Conservation (phyloP, 1,284 basidiomycete species). For the Mixia osmundae region DNA sequence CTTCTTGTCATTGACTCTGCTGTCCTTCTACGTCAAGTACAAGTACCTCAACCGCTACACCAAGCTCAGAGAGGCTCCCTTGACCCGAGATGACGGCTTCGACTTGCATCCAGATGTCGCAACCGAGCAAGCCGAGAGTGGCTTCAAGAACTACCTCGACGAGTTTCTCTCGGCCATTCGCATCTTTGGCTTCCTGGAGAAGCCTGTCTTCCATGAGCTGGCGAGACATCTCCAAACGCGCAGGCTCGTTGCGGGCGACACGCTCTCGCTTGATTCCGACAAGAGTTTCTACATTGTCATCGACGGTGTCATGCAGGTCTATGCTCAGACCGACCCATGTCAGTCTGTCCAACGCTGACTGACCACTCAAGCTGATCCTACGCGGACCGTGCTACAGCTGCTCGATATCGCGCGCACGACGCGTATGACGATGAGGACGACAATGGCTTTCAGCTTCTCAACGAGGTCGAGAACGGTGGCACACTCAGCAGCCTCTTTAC, state of each 20-base stretch:
- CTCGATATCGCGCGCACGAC: constrained; percentile 9
- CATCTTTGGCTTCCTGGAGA: constrained; percentile 85
- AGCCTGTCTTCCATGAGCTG: constrained; percentile 85
- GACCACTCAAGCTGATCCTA: constrained; percentile 23
- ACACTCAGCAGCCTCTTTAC: constrained; percentile 89
- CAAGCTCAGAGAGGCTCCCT: constrained; percentile 58
- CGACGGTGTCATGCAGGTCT: constrained; percentile 54
- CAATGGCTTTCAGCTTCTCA: constrained; percentile 80
- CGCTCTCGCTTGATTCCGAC: constrained; percentile 62
- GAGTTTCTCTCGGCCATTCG: constrained; percentile 83
- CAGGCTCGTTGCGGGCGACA: constrained; percentile 70
- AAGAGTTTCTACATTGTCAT: constrained; percentile 90
- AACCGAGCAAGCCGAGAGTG: constrained; percentile 38
- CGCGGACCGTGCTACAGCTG: constrained; percentile 15
- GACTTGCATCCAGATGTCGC: constrained; percentile 57
- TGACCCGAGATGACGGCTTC: constrained; percentile 18
- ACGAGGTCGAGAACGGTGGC: constrained; percentile 82
- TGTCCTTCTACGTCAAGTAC: constrained; percentile 23
- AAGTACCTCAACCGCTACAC: constrained; percentile 30
- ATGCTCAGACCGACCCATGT: constrained; percentile 32
- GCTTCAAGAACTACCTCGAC: constrained; percentile 79
- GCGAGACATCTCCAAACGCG: constrained; percentile 78
- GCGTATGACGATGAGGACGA: constrained; percentile 53
- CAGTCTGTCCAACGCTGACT: no score
- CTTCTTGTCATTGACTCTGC: constrained; percentile 1